Conservation (phyloP, 805 yeast genomes). For the Wickerhamiella siamensis region DNA sequence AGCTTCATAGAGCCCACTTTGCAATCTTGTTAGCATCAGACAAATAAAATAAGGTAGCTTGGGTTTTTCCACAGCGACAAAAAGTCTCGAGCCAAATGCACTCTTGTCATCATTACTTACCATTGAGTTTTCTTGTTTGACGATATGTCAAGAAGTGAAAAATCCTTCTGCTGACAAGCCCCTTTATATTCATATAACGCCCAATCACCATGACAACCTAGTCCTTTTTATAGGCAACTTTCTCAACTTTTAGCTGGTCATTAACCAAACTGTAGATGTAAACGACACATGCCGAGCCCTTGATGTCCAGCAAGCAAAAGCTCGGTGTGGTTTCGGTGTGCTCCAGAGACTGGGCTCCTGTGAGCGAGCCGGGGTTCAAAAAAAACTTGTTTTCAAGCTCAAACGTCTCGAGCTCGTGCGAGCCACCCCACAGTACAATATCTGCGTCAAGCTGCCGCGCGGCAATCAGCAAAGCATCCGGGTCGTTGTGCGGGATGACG, state of each 20-base stretch:
- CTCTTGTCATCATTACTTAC: conserved; percentile 74
- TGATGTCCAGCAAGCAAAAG: conserved; percentile 79
- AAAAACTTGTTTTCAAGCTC: conserved; percentile 85
- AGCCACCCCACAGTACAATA: conserved; percentile 81
- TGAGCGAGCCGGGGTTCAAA: conserved; percentile 93
- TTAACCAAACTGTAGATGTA: conserved; percentile 72
- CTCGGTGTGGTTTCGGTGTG: conserved; percentile 56
- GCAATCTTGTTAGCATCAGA: conserved; percentile 35
- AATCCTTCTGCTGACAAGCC: background rate
- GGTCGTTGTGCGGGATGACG: conserved; percentile 74
- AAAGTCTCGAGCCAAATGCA: conserved; percentile 99
- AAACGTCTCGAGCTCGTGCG: conserved; percentile 85
- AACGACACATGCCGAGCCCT: conserved; percentile 59
- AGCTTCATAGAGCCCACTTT: too few relatives aligned
- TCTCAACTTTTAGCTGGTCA: conserved; percentile 83
- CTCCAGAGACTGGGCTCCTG: conserved; percentile 56
- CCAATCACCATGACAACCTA: background rate
- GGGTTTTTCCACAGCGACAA: conserved; percentile 96
- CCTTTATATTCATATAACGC: background rate
- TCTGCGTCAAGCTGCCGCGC: conserved; percentile 91
- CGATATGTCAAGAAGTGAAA: background rate
- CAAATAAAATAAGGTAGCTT: conserved; percentile 79
- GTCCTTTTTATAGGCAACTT: conserved; percentile 42
- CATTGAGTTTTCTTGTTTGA: conserved; percentile 5
- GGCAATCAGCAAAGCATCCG: conserved; percentile 61